These are phyloP conservation scores for Plantago coronopus DNA, from an alignment of 305 asterid species.

Conservation along the genomic window DNA sequence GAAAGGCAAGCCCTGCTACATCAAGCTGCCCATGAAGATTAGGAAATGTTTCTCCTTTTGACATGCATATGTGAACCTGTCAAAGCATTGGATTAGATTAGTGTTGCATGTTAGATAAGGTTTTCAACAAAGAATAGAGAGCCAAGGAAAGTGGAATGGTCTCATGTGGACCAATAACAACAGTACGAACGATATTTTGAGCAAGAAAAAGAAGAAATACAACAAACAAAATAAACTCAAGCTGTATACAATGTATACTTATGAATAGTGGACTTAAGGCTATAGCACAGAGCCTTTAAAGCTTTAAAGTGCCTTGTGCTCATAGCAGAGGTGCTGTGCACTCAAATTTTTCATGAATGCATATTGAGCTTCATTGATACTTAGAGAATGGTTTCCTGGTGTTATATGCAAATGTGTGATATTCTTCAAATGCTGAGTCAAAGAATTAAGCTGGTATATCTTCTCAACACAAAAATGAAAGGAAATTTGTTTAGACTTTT, in stretches of 20 bases:
- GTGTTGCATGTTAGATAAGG: neutral
- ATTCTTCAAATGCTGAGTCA: neutral
- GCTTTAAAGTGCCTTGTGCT: neutral
- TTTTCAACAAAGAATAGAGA: neutral
- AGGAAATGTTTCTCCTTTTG: conserved; percentile 87
- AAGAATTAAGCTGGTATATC: neutral
- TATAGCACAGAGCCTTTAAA: neutral
- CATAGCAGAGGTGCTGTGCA: neutral
- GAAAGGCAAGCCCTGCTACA: conserved; percentile 85
- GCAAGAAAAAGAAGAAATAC: no score
- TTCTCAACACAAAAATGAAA: no score
- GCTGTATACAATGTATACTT: neutral
- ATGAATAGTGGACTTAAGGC: neutral
- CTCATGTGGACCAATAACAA: no score
- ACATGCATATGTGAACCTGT: conserved; percentile 99
- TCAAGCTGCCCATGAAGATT: conserved; percentile 99
- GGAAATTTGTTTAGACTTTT: no score
- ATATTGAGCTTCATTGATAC: no score
- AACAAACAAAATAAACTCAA: no score
- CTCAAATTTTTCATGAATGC: neutral
- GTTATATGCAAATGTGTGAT: neutral
- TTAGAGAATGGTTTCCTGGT: neutral
- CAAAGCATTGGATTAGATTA: conserved; percentile 12
- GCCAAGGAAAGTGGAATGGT: neutral
- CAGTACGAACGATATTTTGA: no score